Conservation (phyloP, 2,329 filamentous ascomycete species). For the Teratosphaeria nubilosa region DNA sequence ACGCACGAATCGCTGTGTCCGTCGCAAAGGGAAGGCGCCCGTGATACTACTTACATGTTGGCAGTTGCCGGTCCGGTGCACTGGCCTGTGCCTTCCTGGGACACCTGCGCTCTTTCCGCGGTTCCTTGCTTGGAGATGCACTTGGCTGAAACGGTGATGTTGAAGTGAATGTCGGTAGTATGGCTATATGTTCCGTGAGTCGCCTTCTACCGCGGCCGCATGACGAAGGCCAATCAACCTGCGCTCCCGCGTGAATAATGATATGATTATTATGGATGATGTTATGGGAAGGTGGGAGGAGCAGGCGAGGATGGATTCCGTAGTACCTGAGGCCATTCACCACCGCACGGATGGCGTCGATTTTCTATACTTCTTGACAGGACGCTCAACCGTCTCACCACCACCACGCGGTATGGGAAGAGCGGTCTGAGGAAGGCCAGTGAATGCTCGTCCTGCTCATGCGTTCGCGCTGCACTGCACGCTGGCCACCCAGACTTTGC, state of each 20-base stretch:
- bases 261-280: background rate
- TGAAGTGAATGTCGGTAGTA: too few relatives aligned
- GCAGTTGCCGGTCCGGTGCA: constrained; percentile 7
- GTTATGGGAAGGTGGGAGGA: background rate
- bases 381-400: background rate
- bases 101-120: background rate
- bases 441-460: constrained; percentile 1
- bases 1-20: background rate
- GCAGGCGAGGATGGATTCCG: background rate
- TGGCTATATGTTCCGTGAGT: too few relatives aligned
- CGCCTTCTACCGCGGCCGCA: background rate
- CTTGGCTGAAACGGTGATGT: background rate
- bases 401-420: background rate
- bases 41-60: constrained; percentile 19
- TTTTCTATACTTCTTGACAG: background rate
- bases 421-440: background rate
- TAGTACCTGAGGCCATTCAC: background rate
- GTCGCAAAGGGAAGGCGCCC: background rate
- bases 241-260: background rate
- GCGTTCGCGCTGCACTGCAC: background rate
- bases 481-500: background rate
- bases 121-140: background rate
- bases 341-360: background rate
- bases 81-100: constrained; percentile 1
- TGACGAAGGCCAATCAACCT: background rate